Evolutionary conservation across 306 rosid species (phyloP), one percentile per base, ranked within the genome.

Genomic region (Rubus parviflorus): DNA sequence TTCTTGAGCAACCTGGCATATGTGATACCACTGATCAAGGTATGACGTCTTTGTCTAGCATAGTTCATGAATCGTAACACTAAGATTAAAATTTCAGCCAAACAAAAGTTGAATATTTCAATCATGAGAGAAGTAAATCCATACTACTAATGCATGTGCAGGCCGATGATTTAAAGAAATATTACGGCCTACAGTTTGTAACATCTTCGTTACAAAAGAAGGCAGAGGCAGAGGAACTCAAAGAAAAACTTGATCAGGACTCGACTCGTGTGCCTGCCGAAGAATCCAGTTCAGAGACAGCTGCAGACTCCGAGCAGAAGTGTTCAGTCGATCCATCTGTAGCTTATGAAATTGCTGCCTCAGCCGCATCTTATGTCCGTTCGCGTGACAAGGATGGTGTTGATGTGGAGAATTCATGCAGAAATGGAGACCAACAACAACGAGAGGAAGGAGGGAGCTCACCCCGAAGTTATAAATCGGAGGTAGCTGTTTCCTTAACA

Each of bases 1-100:
- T 89, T 90, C 76, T 84, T 95, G 13, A 74, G 97, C 84, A 92
- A 95, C 90, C 88, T 90, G 90, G 97, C 98, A 20, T 95, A 92
- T 68, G 93, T 81, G 57, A 90, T 95, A 68, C 93, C 89, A 66
- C 81, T 89, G 63, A 89, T 92, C 75, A 86, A 87, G 96, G 97
- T 93, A 81, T 69, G 78, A 25, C 25, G 65, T 63, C 43, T 42
- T 54, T 43, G 12, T 61, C 5, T 30, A 45, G 46, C 23, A 15
- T 4, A 61, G 38, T 61, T 61, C 37, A 25, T 6, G 6, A 23
- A n/a, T 20, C 9, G 20, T 30, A 35, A 16, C 11, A 48, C 41
- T 49, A 35, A 8, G 2, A 70, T 30, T 49, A 7, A 70, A 23
- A 11, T 7, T 58, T 56, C 30, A 30, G 22, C n/a, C 37, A 17